Base-by-base conservation (phyloP, 805 yeast species). In the Metschnikowia peoriensis region DNA sequence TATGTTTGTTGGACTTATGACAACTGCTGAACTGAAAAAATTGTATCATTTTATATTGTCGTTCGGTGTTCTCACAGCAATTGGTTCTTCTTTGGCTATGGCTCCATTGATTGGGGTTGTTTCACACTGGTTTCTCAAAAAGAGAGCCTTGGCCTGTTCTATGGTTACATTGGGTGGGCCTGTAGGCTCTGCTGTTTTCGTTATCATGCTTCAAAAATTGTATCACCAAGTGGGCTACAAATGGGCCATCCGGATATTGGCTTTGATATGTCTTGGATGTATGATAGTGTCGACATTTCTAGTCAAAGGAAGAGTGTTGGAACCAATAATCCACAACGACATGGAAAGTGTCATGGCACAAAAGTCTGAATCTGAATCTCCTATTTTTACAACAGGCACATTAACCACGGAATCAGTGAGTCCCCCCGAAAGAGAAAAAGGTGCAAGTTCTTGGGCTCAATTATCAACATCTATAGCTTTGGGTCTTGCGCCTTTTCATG, bases 11-110 rank as follows among this genome's bases (percentile, higher is more conserved):
- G 82, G 82, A 0, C 51, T 78, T 38, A 63, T 78, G 53, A 73
- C 77, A 1, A 76, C 80, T 7, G 82, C 78, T 0, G 72, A 69
- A 44, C 75, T 80, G 41, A 65, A 66, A 2, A 61, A 69, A 9
- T 69, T 78, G n/a, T 79, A 75, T 58, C 86, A 83, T 52, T 76
- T 83, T 50, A 69, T 84, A 37, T 63, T 83, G 11, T 72, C 80
- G 9, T 82, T 80, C 63, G 80, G 86, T 32, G 60, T 79, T 11
- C 35, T 49, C 17, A 49, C 52, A 14, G 82, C 82, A 0, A 47
- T 78, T 1, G 81, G 81, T 1, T 62, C 72, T 4, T 68, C 76
- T 1, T 52, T 78, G 51, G 63, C 75, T 17, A 76, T 79, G 66
- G 64, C 75, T 3, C 73, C 82, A 4, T 64, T 78, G 44, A 64